Conservation (phyloP, 768 basidiomycete genomes). For the Russula olivacea region DNA sequence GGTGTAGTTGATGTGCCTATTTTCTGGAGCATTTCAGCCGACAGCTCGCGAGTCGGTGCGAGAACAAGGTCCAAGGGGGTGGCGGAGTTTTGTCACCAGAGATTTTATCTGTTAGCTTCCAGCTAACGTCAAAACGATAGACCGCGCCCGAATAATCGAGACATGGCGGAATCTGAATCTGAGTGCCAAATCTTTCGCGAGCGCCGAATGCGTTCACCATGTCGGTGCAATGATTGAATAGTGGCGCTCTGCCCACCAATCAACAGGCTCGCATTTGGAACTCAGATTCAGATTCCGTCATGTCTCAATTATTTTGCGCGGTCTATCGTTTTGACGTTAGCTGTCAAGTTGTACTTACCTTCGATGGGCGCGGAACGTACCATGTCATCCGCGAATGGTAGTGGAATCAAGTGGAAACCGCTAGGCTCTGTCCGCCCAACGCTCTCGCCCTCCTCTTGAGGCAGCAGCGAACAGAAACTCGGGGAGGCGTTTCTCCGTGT, state of each 20-base stretch:
- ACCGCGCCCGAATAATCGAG: no score
- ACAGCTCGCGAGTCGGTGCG: not conserved
- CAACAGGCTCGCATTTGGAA: no score
- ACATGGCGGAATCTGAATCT: no score
- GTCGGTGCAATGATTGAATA: no score
- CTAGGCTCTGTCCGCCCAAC: slow-evolving; percentile 77
- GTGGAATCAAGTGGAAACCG: slow-evolving; percentile 86
- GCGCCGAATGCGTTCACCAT: no score
- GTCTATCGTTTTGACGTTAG: slow-evolving; percentile 48
- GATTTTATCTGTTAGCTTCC: not conserved
- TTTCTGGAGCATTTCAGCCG: not conserved
- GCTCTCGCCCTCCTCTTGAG: slow-evolving; percentile 71
- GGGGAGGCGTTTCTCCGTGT: slow-evolving; percentile 70
- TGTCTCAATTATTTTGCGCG: no score
- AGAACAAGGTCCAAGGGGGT: not conserved
- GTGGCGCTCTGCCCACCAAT: no score
- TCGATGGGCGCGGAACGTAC: slow-evolving; percentile 72
- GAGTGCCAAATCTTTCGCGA: no score
- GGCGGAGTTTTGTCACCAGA: not conserved
- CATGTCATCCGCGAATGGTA: slow-evolving; percentile 97
- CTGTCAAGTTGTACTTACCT: no score
- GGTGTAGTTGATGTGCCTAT: not conserved
- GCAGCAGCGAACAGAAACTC: slow-evolving; percentile 76
- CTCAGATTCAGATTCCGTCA: no score
- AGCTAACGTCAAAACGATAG: not conserved